Conservation (phyloP, 805 yeast genomes). For the Nakazawaea anatomiae region DNA sequence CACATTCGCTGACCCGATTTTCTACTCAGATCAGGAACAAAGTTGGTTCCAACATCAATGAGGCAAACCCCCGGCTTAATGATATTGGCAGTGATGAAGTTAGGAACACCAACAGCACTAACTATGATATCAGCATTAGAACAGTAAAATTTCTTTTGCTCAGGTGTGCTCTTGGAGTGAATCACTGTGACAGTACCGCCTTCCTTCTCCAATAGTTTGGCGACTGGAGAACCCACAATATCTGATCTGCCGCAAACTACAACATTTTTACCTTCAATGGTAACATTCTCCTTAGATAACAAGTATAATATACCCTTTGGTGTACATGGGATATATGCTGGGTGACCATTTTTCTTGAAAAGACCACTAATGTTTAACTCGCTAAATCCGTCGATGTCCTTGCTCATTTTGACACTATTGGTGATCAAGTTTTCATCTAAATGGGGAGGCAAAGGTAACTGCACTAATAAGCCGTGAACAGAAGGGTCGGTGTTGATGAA, state of each 20-base stretch:
- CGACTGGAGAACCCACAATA: slow-evolving; percentile 79
- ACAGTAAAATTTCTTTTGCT: slow-evolving; percentile 40
- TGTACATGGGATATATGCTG: slow-evolving; percentile 74
- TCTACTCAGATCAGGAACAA: slow-evolving; percentile 56
- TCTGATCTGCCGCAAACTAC: slow-evolving; percentile 83
- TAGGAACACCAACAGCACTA: slow-evolving; percentile 70
- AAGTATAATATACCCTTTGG: slow-evolving; percentile 75
- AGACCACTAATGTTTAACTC: slow-evolving; percentile 74
- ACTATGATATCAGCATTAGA: slow-evolving; percentile 68
- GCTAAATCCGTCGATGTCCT: slow-evolving; percentile 84
- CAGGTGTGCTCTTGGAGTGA: slow-evolving; percentile 58
- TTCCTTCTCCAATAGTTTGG: slow-evolving; percentile 60
- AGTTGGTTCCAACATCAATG: slow-evolving; percentile 82
- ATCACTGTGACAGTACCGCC: slow-evolving; percentile 74
- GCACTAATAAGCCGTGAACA: slow-evolving; percentile 72
- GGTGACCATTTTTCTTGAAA: slow-evolving; percentile 66
- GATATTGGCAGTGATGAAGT: slow-evolving; percentile 72
- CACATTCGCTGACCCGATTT: slow-evolving; percentile 68
- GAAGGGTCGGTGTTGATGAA: slow-evolving; percentile 50
- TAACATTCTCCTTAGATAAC: slow-evolving; percentile 49
- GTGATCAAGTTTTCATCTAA: slow-evolving; percentile 64
- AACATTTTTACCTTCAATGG: slow-evolving; percentile 62
- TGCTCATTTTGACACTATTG: slow-evolving; percentile 55
- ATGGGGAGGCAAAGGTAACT: slow-evolving; percentile 70
- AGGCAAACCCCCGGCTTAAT: slow-evolving; percentile 61